These are phyloP conservation scores for Syzygium aromaticum DNA, from an alignment of 345 rosid species.

Conservation along the genomic window DNA sequence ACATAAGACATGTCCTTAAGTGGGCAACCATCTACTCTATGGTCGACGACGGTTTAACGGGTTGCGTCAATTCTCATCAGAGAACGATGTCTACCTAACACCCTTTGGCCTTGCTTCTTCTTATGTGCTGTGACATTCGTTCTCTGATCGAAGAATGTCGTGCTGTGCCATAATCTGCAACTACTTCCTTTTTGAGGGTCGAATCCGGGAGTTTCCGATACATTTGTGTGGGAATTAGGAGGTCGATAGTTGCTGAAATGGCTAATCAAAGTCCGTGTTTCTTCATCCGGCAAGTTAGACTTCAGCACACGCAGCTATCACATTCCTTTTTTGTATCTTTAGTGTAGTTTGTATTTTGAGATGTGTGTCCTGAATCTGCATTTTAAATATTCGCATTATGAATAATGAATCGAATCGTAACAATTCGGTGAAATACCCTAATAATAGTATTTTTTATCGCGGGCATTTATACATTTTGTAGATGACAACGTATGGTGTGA, in stretches of 20 bases:
- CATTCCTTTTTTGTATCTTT: background rate
- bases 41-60: background rate
- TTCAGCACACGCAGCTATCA: background rate
- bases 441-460: background rate
- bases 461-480: background rate
- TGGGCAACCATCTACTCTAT: background rate
- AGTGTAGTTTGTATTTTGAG: background rate
- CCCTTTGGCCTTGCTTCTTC: background rate
- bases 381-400: background rate
- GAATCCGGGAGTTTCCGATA: background rate
- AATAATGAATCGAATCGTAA: background rate
- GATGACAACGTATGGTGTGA: background rate
- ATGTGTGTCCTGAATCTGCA: background rate
- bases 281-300: background rate
- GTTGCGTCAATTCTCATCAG: background rate
- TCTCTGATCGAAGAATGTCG: background rate
- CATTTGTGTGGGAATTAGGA: background rate
- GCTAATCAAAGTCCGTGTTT: background rate
- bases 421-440: background rate
- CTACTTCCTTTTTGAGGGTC: background rate
- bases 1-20: background rate
- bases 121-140: background rate
- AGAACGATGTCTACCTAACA: background rate
- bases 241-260: background rate
- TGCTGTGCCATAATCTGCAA: conserved; percentile 1